A percentile compares a stretch with the other conserved stretches of the same genome.
These are phyloP conservation scores for Asterophora parasitica DNA, from an alignment of 768 basidiomycete species.

Conservation along the genomic window DNA sequence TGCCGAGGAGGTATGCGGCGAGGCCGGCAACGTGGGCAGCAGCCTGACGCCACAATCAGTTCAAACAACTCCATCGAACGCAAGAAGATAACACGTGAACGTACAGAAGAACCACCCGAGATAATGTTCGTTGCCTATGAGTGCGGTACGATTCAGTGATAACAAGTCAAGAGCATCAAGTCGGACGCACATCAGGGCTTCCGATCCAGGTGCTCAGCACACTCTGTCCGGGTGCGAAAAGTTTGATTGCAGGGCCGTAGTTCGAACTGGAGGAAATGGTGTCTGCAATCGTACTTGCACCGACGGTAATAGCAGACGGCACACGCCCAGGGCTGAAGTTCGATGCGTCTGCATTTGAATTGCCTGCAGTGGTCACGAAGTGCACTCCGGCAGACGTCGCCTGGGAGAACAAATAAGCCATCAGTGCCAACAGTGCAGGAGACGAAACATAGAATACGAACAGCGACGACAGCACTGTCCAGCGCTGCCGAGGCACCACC, in stretches of 20 bases:
- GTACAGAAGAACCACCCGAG: constrained; percentile 6
- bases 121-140: constrained; percentile 5
- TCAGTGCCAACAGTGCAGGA: too few species aligned
- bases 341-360: constrained; percentile 7
- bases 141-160: not conserved
- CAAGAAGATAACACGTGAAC: not conserved
- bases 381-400: constrained; percentile 10
- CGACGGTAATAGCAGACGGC: constrained; percentile 11
- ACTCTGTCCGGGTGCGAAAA: constrained; percentile 15
- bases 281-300: constrained; percentile 10
- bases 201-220: constrained; percentile 16
- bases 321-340: constrained; percentile 13
- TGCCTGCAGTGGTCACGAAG: constrained; percentile 9
- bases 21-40: constrained; percentile 19
- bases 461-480: constrained; percentile 16
- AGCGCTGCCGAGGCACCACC: constrained; percentile 16
- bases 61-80: not conserved
- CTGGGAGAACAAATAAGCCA: not conserved
- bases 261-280: constrained; percentile 10
- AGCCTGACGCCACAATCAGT: constrained; percentile 7
- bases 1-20: constrained; percentile 12
- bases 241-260: constrained; percentile 9
- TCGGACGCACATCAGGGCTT: constrained; percentile 6
- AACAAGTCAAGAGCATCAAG: not conserved
- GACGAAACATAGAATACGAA: constrained; percentile 3